Evolutionary conservation across 2,329 filamentous ascomycete genomes (phyloP).

Genomic region (Ceratocystis cacaofunesta): DNA sequence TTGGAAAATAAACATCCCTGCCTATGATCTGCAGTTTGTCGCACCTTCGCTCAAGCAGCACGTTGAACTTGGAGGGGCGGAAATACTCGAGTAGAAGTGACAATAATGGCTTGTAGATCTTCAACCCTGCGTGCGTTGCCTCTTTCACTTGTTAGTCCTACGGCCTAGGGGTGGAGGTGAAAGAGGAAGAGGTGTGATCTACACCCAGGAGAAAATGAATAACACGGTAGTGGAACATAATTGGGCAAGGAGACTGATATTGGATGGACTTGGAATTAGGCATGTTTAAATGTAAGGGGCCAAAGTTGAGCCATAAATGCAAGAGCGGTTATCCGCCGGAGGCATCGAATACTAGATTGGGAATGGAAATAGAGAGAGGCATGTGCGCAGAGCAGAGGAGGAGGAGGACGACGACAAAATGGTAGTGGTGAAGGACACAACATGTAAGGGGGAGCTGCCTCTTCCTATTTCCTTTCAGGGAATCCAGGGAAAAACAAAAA

Average conservation of each 20-base stretch:
- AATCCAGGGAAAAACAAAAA: not conserved
- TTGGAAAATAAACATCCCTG: not conserved
- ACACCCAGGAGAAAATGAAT: not conserved
- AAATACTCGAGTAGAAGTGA: not conserved
- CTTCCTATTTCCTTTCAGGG: not conserved
- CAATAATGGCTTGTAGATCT: not conserved
- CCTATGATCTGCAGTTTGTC: not conserved
- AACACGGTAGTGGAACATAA: not conserved
- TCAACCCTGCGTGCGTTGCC: not conserved
- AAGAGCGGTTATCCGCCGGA: not conserved
- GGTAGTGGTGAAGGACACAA: not conserved
- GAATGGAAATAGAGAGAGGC: not conserved
- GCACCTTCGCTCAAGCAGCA: not conserved
- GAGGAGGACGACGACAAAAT: not conserved
- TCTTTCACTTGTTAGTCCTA: not conserved
- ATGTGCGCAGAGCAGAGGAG: not conserved
- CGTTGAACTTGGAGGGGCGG: not conserved
- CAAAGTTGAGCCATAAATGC: not conserved
- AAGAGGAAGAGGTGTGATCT: not conserved
- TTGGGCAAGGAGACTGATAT: not conserved
- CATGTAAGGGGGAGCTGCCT: not conserved
- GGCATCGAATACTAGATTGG: not conserved
- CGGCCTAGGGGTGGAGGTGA: not conserved
- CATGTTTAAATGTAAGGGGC: not conserved
- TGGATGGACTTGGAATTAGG: not conserved